Evolutionary conservation across 495 filamentous ascomycete species (phyloP), one percentile per base, ranked within the genome.

Genomic region (Talaromyces ruber): DNA sequence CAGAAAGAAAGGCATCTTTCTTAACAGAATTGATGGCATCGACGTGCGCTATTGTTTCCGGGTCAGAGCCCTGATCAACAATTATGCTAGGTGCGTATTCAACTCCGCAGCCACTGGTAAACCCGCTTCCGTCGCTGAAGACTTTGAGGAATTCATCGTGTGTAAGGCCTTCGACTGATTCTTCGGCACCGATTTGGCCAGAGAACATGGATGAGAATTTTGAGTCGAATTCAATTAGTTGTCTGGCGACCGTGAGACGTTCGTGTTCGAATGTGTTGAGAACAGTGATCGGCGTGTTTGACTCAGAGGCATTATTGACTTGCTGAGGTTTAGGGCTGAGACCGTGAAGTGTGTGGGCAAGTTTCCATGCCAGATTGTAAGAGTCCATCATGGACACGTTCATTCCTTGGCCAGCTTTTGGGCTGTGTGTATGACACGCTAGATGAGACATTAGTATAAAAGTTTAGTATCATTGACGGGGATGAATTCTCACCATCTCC

Each of bases 371-470:
- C 1, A 91, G 80, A 61, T 91, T 91, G 68, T 84, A 89, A 66
- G 66, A 67, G 64, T 87, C 85, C 67, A 85, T 82, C 72, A 88
- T 84, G 12, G 72, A 77, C 1, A 86, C 83, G 65, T 92, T 91
- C 88, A 91, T 90, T 18, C 88, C 88, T 69, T 90, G 87, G 0
- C 87, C 88, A 2, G 86, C 87, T 73, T 89, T 89, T 7, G 88
- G 88, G 0, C 82, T 85, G 61, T 84, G 81, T 30, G 59, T 50
- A 34, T 61, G 54, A 12, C 83, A 77, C 6, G 84, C 83, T 69
- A 14, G 45, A 51, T 53, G 6, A 26, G 21, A 28, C 8, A 53
- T 53, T 22, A 25, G 18, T n/a, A 53, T 45, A 45, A 18, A 4
- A 9, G 3, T 18, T 8, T 1, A 18, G 18, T 45, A 18, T n/a